Conservation (phyloP, 306 rosid genomes). For the Delonix regia region DNA sequence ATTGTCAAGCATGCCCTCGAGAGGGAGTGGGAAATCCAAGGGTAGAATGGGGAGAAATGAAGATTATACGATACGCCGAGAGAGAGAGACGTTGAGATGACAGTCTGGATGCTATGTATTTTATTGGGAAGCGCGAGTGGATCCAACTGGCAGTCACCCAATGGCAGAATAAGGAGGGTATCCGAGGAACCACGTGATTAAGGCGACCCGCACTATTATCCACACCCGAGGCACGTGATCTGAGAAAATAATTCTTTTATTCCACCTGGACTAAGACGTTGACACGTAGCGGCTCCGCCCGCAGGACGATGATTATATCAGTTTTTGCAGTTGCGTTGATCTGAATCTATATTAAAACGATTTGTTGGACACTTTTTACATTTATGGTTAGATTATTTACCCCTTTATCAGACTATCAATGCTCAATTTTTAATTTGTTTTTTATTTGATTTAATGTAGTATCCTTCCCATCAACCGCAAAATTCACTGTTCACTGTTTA, state of each 20-base stretch:
- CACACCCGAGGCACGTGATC: constrained; percentile 53
- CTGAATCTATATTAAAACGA: too few species aligned
- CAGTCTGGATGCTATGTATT: constrained; percentile 64
- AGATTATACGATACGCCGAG: background rate
- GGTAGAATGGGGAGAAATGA: constrained; percentile 27
- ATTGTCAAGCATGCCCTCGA: constrained; percentile 24
- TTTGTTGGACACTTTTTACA: too few species aligned
- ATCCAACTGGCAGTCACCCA: constrained; percentile 64
- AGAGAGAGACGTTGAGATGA: constrained; percentile 53
- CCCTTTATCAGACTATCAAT: too few species aligned
- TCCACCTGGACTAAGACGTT: constrained; percentile 40
- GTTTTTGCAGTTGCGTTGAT: too few species aligned
- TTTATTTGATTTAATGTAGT: background rate
- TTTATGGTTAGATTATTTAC: too few species aligned
- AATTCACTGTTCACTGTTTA: background rate
- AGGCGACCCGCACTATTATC: constrained; percentile 35
- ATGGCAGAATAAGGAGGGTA: constrained; percentile 43
- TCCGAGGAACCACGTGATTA: constrained; percentile 65
- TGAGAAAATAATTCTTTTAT: background rate
- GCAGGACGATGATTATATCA: background rate
- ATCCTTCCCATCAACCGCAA: background rate
- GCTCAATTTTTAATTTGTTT: background rate
- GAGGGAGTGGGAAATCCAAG: background rate
- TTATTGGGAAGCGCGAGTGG: constrained; percentile 59
- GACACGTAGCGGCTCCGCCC: background rate